Percentiles rank a stretch among this genome's conserved stretches.
Conservation (phyloP, 208 protist species). For the Leptomonas pyrrhocoris region DNA sequence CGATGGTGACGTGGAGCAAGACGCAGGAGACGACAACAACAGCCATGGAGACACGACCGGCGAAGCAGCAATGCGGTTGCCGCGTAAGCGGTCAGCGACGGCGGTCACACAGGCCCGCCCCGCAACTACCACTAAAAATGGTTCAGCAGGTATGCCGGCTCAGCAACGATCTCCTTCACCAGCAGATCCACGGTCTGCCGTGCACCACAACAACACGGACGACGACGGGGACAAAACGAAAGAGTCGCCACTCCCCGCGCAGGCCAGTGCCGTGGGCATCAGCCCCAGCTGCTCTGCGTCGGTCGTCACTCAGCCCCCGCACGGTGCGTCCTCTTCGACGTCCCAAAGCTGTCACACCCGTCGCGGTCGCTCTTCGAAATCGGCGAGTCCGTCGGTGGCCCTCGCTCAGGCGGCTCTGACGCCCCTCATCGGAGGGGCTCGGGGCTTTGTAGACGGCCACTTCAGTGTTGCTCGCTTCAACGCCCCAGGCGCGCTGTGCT, state of each 20-base stretch:
- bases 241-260: neutral
- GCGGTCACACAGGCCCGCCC: conserved; percentile 1
- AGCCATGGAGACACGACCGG: neutral
- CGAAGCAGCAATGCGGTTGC: neutral
- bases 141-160: neutral
- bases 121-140: neutral
- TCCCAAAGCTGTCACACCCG: conserved; percentile 7
- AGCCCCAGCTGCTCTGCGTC: neutral
- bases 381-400: conserved; percentile 23
- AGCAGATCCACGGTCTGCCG: neutral
- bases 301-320: neutral
- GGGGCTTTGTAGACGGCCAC: conserved; percentile 73
- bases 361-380: conserved; percentile 19
- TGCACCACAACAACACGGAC: neutral
- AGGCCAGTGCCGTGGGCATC: neutral
- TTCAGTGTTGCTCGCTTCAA: conserved; percentile 72
- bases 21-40: neutral
- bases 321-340: neutral
- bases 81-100: conserved; percentile 16
- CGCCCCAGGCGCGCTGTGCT: conserved; percentile 70
- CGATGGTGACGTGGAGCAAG: neutral
- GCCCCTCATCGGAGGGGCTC: conserved; percentile 48
- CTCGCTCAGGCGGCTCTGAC: conserved; percentile 28
- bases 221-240: neutral
- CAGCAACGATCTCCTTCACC: conserved; percentile 4